Base-by-base conservation (phyloP, 805 yeast species). In the Pichia paraexigua region DNA sequence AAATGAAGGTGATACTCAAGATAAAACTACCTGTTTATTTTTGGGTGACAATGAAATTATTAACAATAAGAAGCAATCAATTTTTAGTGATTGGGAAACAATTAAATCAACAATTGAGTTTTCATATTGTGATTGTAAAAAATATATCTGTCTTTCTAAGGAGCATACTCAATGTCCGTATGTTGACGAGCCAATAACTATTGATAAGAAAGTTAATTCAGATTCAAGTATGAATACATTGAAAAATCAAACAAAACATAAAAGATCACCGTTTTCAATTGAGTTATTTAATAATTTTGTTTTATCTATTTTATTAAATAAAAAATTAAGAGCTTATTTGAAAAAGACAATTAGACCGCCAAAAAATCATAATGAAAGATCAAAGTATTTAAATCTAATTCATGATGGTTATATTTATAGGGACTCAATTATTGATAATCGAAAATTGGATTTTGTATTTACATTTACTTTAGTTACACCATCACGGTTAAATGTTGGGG, bases 381-480 rank as follows among this genome's bases (percentile, higher is more conserved):
- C 37, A n/a, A 39, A 41, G 17, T 40, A 27, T 28, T 3, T 44
- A 12, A 49, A 45, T 32, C 24, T 45, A 13, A 25, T 45, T 22
- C 48, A 45, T 13, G 52, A 49, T 28, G 52, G 52, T 40, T 28
- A 40, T 13, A 40, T 49, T 39, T 49, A 49, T 41, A 40, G 30
- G 9, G 48, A 49, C 3, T 5, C 41, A 17, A 45, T 41, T 21
- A 15, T n/a, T 22, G 20, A 30, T 28, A 9, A 18, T 7, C 20
- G 13, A 18, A 41, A 46, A 17, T n/a, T 50, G 17, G 53, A 50
- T 50, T 50, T 50, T 43, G 47, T 43, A 2, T 50, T 50, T n/a
- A 50, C 53, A 10, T 50, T 50, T 18, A 41, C 50, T 13, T 21
- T 50, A 24, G 8, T 45, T 11, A 41, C 46, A 2, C 43, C 45